These are phyloP conservation scores for Botrytis medusae DNA, from an alignment of 2,329 filamentous ascomycete species.

Conservation along the genomic window DNA sequence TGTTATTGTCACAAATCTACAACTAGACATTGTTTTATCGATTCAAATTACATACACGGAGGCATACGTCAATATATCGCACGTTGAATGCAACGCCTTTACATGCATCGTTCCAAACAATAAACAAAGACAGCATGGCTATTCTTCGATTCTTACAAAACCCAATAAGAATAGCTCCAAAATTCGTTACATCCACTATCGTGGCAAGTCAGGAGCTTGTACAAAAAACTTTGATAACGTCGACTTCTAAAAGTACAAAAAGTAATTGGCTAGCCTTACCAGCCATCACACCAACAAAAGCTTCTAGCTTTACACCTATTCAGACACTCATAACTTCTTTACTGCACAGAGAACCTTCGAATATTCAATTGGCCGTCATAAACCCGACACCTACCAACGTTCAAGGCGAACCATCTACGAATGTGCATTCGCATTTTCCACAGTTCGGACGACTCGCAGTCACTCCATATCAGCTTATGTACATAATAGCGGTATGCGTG, in stretches of 20 bases:
- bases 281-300: neutral
- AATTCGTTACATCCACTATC: neutral
- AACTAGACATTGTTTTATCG: constrained; percentile 13
- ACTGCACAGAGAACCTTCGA: neutral
- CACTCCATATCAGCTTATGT: constrained; percentile 16
- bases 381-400: neutral
- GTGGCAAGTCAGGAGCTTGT: neutral
- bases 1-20: constrained; percentile 6
- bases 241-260: neutral
- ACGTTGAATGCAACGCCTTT: neutral
- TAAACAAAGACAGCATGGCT: constrained; percentile 4
- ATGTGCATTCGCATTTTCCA: neutral
- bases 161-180: neutral
- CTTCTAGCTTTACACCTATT: neutral
- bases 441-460: neutral
- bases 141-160: neutral
- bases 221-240: neutral
- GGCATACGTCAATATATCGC: neutral
- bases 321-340: constrained; percentile 15
- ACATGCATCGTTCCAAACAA: neutral
- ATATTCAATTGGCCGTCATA: neutral
- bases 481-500: constrained; percentile 15
- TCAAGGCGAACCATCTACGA: neutral
- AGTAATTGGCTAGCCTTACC: neutral
- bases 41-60: neutral